A percentile compares a stretch with the other conserved stretches of the same genome.
These are phyloP conservation scores for Suhomyces xylopsoci DNA, from an alignment of 805 yeast species.

Conservation along the genomic window DNA sequence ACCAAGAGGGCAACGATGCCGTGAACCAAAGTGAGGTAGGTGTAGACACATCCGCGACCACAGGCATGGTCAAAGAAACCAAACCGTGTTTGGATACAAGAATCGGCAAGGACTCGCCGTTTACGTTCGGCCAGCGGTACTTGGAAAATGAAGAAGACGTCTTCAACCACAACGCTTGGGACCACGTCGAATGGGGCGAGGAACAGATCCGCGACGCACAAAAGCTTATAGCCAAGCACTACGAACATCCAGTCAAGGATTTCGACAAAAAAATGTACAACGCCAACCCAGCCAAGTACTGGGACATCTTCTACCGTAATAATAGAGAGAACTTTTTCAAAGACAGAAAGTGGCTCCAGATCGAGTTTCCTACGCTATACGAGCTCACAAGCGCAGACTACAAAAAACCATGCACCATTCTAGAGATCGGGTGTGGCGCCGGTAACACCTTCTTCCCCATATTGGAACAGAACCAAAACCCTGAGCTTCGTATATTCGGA, in stretches of 20 bases:
- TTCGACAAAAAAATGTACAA: conserved; percentile 79
- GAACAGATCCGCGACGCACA: conserved; percentile 78
- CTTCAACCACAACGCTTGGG: conserved; percentile 94
- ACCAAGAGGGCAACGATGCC: not conserved
- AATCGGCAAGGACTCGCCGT: conserved; percentile 84
- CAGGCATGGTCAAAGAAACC: conserved; percentile 13
- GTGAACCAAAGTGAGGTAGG: not conserved
- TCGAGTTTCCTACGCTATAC: conserved; percentile 86
- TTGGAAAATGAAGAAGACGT: conserved; percentile 74
- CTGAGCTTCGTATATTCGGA: conserved; percentile 69
- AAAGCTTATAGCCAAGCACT: conserved; percentile 69
- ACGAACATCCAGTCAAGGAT: conserved; percentile 80
- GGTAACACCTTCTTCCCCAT: conserved; percentile 96
- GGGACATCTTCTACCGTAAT: conserved; percentile 92
- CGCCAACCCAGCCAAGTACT: conserved; percentile 83
- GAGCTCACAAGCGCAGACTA: conserved; percentile 66
- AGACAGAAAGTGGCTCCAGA: conserved; percentile 92
- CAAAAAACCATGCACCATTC: conserved; percentile 65
- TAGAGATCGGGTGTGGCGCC: conserved; percentile 98
- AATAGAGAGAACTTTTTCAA: conserved; percentile 93
- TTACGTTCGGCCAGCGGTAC: conserved; percentile 84
- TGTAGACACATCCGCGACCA: not conserved
- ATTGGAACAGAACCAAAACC: conserved; percentile 75
- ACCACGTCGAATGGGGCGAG: conserved; percentile 96
- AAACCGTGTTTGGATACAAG: conserved; percentile 47